Percentiles rank a stretch among this genome's conserved stretches.
Conservation (phyloP, 2,329 filamentous ascomycete species). For the Ceratocystis diversiconidia region DNA sequence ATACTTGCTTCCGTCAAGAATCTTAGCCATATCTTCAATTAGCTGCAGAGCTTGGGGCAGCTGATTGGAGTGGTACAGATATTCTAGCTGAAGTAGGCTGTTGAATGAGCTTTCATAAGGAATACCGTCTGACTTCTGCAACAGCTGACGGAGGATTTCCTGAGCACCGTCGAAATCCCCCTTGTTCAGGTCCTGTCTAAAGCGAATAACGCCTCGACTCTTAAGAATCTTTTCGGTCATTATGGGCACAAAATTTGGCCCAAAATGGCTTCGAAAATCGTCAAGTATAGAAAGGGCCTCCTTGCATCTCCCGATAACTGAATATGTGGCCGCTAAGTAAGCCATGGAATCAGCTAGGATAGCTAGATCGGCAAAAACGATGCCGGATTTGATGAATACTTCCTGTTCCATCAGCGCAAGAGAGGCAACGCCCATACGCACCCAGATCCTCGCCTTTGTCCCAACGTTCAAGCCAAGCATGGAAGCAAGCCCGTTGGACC, state of each 20-base stretch:
- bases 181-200: conserved; percentile 47
- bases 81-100: conserved; percentile 39
- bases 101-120: conserved; percentile 38
- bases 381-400: conserved; percentile 54
- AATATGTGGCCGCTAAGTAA: conserved; percentile 39
- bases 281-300: conserved; percentile 45
- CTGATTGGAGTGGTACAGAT: conserved; percentile 35
- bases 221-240: conserved; percentile 31
- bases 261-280: not conserved
- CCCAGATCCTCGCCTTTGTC: conserved; percentile 36
- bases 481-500: conserved; percentile 3
- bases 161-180: conserved; percentile 39
- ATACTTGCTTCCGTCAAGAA: conserved; percentile 29
- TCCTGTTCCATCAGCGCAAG: conserved; percentile 46
- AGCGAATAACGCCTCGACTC: conserved; percentile 50
- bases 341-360: conserved; percentile 52
- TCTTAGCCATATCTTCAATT: conserved; percentile 33
- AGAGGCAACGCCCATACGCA: conserved; percentile 46
- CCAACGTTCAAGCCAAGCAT: conserved; percentile 1
- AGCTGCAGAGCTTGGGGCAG: conserved; percentile 35
- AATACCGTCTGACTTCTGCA: conserved; percentile 37
- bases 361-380: conserved; percentile 40
- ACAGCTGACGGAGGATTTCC: conserved; percentile 36
- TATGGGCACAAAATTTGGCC: not conserved
- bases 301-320: conserved; percentile 25